Base-by-base conservation (phyloP, 176 grass and related monocot species). In the Zea luxurians region DNA sequence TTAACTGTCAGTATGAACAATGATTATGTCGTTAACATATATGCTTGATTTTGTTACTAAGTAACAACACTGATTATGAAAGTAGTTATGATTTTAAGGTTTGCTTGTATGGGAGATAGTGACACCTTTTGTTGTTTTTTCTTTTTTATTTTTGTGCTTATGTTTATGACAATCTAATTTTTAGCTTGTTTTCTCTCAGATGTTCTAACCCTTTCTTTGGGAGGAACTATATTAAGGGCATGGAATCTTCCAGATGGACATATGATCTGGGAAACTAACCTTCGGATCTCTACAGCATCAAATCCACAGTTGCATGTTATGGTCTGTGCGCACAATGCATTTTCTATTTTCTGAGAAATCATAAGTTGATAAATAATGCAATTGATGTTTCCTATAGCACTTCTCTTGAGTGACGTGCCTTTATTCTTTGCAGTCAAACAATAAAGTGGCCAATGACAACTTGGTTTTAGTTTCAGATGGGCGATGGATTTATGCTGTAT, bases 181-280 rank as follows among this genome's bases (percentile, higher is more conserved):
- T 83, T 59, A 54, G 72, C 40, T 52, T 90, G 21, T 83, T 60
- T 52, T 76, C 57, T 94, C 7, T 78, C 84, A 99, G 96, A 96
- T 85, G 86, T 88, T 86, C 17, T 99, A 78, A 91, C 90, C 52
- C 96, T 99, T 73, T 96, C 96, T 68, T 96, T 90, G n/a, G 83
- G 83, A 84, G 96, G 96, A 66, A 86, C 86, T 82, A 49, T 96
- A 66, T 83, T 99, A 74, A 96, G 96, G 84, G 86, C 96, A 82
- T 99, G 96, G 96, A 99, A 93, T 88, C 92, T 99, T 91, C 96
- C 92, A 71, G 96, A 99, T 89, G 96, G 96, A 36, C 92, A 99
- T 66, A 93, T 99, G 90, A 83, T 96, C 76, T 99, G 96, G 96
- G 96, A 99, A 72, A 86, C 88, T 34, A 81, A 73, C 83, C 80